Percentiles rank a stretch among this genome's conserved stretches.
These are phyloP conservation scores for Mycena pura DNA, from an alignment of 768 basidiomycete species.

Conservation along the genomic window DNA sequence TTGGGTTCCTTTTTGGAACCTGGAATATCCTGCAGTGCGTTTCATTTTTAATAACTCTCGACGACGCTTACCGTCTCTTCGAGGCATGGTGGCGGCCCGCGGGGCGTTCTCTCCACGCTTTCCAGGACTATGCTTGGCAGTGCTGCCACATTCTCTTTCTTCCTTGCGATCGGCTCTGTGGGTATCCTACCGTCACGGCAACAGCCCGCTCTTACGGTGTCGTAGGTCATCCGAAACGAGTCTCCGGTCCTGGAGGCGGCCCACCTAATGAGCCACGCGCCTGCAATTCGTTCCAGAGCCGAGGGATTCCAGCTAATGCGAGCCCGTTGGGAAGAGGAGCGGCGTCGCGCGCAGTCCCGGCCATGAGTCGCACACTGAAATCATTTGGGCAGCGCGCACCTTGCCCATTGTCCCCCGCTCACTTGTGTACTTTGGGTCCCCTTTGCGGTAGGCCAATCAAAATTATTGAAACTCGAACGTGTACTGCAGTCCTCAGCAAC, in stretches of 20 bases:
- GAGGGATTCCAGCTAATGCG: slow-evolving; percentile 76
- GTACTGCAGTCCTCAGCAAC: too few species aligned
- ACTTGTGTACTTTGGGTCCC: too few species aligned
- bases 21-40: slow-evolving; percentile 89
- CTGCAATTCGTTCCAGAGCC: slow-evolving; percentile 61
- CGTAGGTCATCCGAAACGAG: slow-evolving; percentile 90
- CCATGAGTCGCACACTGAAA: neutral
- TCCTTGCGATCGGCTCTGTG: slow-evolving; percentile 94
- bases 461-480: too few species aligned
- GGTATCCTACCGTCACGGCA: slow-evolving; percentile 30
- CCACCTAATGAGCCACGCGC: slow-evolving; percentile 58
- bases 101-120: slow-evolving; percentile 88
- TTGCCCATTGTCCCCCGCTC: too few species aligned
- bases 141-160: slow-evolving; percentile 96
- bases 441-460: too few species aligned
- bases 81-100: slow-evolving; percentile 90
- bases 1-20: slow-evolving; percentile 96
- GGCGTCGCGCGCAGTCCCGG: slow-evolving; percentile 34
- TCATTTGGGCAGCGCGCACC: too few species aligned
- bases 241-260: slow-evolving; percentile 55
- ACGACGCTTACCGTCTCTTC: slow-evolving; percentile 9
- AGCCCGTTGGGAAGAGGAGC: slow-evolving; percentile 78
- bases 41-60: neutral
- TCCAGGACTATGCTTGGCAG: slow-evolving; percentile 99
- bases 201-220: slow-evolving; percentile 10